Conservation (phyloP, 2,329 filamentous ascomycete genomes). For the Amylocarpus encephaloides region DNA sequence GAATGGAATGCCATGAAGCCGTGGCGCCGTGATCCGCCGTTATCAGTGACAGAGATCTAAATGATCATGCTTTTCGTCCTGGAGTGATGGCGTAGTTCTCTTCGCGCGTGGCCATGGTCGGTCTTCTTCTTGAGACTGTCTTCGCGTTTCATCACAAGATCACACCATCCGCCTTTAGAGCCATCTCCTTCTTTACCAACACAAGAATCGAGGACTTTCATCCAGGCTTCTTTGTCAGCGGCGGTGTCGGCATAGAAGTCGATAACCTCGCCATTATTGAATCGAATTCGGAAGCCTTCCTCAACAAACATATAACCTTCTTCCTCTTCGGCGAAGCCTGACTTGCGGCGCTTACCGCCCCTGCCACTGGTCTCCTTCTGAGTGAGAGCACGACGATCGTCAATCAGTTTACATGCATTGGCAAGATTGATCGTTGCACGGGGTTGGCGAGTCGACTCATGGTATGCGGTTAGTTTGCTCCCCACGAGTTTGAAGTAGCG, state of each 20-base stretch:
- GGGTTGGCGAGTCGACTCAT: slow-evolving; percentile 90
- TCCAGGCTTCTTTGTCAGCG: slow-evolving; percentile 88
- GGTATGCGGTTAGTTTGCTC: slow-evolving; percentile 87
- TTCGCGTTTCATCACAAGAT: slow-evolving; percentile 58
- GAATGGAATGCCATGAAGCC: background rate
- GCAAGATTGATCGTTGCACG: slow-evolving; percentile 94
- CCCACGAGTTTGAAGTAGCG: slow-evolving; percentile 94
- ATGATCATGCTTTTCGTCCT: slow-evolving; percentile 30
- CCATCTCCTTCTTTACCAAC: slow-evolving; percentile 42
- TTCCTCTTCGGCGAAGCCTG: slow-evolving; percentile 94
- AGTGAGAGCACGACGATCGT: slow-evolving; percentile 77
- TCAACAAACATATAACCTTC: slow-evolving; percentile 99
- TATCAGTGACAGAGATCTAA: too few species aligned
- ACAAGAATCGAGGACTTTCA: slow-evolving; percentile 76
- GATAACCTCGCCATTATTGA: slow-evolving; percentile 96
- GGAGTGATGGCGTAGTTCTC: slow-evolving; percentile 21
- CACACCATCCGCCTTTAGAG: slow-evolving; percentile 59
- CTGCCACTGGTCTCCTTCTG: slow-evolving; percentile 77
- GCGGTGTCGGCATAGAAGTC: slow-evolving; percentile 77
- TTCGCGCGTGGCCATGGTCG: slow-evolving; percentile 18
- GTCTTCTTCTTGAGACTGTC: slow-evolving; percentile 30
- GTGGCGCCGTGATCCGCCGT: slow-evolving; percentile 3
- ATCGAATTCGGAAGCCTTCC: slow-evolving; percentile 96
- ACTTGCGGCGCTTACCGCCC: slow-evolving; percentile 76
- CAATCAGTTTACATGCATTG: slow-evolving; percentile 88